phyloP scores from a whole-genome alignment of 2,329 filamentous ascomycete species.

The Beauveria varroae region DNA sequence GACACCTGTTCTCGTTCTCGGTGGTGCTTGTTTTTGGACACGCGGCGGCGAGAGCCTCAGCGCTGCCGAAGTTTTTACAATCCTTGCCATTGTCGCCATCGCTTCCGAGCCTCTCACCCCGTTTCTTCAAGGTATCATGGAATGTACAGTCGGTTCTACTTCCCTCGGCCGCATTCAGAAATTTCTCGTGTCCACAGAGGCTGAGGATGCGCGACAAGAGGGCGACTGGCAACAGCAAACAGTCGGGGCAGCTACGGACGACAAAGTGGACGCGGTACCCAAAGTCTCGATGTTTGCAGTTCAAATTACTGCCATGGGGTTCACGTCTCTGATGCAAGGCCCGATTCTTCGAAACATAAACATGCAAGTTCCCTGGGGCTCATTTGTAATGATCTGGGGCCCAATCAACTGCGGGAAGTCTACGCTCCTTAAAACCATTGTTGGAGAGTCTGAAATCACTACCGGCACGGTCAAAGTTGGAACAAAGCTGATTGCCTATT shows the following conservation, averaged over 20 bases:
- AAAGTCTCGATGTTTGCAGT: not conserved
- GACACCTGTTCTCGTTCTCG: not conserved
- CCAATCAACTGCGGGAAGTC: slow-evolving; percentile 4
- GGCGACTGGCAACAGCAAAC: not conserved
- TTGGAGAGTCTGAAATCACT: not conserved
- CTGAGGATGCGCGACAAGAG: not conserved
- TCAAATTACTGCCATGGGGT: not conserved
- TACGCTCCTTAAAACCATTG: not conserved
- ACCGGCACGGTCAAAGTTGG: not conserved
- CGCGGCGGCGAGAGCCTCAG: not conserved
- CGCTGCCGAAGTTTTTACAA: not conserved
- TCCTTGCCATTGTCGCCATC: not conserved
- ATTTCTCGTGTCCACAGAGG: not conserved
- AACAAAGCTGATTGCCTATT: not conserved
- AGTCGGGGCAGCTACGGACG: not conserved
- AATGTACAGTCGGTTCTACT: not conserved
- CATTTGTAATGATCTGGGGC: not conserved
- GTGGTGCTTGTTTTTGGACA: not conserved
- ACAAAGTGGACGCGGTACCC: not conserved
- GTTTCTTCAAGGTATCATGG: not conserved
- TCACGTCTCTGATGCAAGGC: not conserved
- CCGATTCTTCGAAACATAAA: not conserved
- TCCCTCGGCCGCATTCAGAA: not conserved
- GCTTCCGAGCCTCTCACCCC: not conserved
- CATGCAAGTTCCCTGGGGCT: not conserved